Base-by-base conservation (phyloP, 768 basidiomycete species). In the Pulveroboletus frians region DNA sequence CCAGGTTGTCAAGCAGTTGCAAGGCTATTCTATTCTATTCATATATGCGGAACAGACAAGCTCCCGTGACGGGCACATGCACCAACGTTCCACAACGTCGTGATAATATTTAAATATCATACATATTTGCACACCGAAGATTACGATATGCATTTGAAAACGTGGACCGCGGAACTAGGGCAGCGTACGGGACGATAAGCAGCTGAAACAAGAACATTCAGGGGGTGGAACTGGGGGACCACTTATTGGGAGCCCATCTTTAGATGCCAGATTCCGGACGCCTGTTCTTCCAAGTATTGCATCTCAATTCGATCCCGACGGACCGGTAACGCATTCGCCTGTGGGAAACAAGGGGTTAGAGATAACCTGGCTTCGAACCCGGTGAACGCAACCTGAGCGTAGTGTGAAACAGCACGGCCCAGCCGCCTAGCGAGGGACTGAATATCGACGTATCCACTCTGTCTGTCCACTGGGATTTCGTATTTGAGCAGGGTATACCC, bases 251-350 rank as follows among this genome's bases (percentile, higher is more conserved):
- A 53, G 29, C 67, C 69, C 59, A 75, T 67, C 55, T 85, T 83
- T 37, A 85, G 84, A 61, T 84, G 83, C 85, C 85, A 88, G 45
- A 79, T 76, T 51, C 85, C 85, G 53, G 77, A 73, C 1, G 78
- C 68, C 21, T 81, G 68, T 64, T 87, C 85, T 66, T 88, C 85
- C 53, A 88, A 70, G 56, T 85, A 79, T 62, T 84, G 82, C 42
- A 88, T 73, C 49, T 81, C 74, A 32, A 87, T 78, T 47, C 79
- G 77, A 64, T 84, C 79, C 79, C 80, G 83, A 20, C 76, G 74
- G 52, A 85, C 75, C 21, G 84, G 84, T 57, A 88, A 80, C 49
- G 76, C 74, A 62, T 86, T 85, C 9, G 81, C 75, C 85, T 88
- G 56, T 40, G 40, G 31, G 23, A 32, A 50, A 31, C 26, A 6